phyloP scores from a whole-genome alignment of 352 stramenopile genomes.

The Globisporangium parvum region DNA sequence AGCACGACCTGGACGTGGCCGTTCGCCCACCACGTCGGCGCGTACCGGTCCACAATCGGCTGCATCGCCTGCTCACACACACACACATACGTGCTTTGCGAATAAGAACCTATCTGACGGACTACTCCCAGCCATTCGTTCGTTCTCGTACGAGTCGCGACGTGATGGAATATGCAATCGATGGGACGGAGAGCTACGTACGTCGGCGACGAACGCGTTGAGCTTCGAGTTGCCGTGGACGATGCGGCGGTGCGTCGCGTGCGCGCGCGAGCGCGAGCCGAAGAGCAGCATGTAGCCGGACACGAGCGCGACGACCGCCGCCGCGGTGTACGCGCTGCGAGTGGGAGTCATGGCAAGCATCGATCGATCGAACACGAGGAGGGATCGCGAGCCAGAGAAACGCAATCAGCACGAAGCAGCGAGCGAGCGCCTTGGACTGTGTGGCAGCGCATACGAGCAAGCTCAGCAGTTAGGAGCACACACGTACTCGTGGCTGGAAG shows the following conservation, averaged over 20 bases:
- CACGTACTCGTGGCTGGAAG: constrained; percentile 4
- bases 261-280: neutral
- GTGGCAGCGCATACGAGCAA: neutral
- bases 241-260: constrained; percentile 10
- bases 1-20: constrained; percentile 65
- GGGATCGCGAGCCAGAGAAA: neutral
- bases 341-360: neutral
- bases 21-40: constrained; percentile 74
- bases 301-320: constrained; percentile 6
- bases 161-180: neutral
- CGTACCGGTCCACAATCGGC: constrained; percentile 21
- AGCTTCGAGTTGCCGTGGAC: constrained; percentile 11
- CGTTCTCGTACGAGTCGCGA: neutral
- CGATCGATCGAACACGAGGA: neutral
- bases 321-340: constrained; percentile 5
- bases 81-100: neutral
- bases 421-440: neutral
- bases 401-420: neutral
- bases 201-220: constrained; percentile 8
- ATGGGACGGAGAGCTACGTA: constrained; percentile 2
- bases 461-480: too few species aligned
- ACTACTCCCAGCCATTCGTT: neutral
- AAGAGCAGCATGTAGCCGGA: constrained; percentile 7
- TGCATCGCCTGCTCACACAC: neutral
- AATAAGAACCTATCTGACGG: too few species aligned